phyloP scores from a whole-genome alignment of 2,329 filamentous ascomycete species.

The Hymenoscyphus occultus region DNA sequence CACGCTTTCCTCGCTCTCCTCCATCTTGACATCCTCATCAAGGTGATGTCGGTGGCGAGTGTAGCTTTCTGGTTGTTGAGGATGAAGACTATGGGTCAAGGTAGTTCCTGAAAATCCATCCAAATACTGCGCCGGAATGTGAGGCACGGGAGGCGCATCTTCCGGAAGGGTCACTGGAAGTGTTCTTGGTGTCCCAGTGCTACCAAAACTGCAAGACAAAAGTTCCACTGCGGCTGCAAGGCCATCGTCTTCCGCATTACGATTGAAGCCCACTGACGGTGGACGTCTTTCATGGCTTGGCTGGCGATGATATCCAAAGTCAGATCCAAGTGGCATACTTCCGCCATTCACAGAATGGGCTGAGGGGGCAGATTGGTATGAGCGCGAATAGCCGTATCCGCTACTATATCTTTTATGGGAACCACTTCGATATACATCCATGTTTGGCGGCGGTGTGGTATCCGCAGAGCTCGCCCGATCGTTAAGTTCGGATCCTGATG shows the following conservation, averaged over 20 bases:
- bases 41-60: conserved; percentile 53
- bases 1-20: conserved; percentile 60
- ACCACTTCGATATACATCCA: conserved; percentile 46
- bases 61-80: conserved; percentile 64
- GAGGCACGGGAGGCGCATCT: conserved; percentile 83
- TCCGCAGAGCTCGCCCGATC: conserved; percentile 82
- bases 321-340: conserved; percentile 50
- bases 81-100: conserved; percentile 51
- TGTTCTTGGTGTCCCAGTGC: conserved; percentile 57
- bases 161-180: conserved; percentile 62
- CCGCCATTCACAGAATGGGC: conserved; percentile 50
- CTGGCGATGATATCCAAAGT: conserved; percentile 55
- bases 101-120: conserved; percentile 58
- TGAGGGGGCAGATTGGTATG: conserved; percentile 71
- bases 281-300: conserved; percentile 75
- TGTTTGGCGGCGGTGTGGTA: conserved; percentile 84
- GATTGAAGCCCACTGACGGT: conserved; percentile 72
- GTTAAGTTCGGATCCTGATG: conserved; percentile 75
- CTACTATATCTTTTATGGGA: conserved; percentile 57
- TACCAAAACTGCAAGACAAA: conserved; percentile 82
- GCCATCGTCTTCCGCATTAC: conserved; percentile 77
- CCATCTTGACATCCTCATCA: conserved; percentile 65
- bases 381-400: conserved; percentile 63
- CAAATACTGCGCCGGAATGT: conserved; percentile 77
- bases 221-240: conserved; percentile 87